phyloP scores from a whole-genome alignment of 2,329 filamentous ascomycete genomes.

The Phoma sp. region DNA sequence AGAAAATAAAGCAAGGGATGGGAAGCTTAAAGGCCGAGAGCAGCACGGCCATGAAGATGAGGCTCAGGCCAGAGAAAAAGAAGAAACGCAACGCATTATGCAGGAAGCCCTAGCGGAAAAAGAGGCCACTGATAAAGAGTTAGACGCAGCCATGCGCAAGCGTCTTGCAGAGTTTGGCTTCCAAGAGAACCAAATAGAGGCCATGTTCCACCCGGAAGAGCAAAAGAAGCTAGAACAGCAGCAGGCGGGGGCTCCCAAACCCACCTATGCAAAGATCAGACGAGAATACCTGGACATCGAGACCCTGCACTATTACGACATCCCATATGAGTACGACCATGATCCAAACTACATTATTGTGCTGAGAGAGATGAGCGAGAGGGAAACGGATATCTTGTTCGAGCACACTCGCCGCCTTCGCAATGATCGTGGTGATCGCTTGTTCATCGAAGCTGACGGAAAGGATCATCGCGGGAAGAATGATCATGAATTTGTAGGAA shows the following conservation, averaged over 20 bases:
- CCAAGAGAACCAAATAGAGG: not conserved
- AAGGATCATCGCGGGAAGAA: no score
- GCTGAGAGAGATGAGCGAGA: not conserved
- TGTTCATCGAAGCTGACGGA: not conserved
- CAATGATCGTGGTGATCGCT: not conserved
- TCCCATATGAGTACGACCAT: not conserved
- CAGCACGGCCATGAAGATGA: no score
- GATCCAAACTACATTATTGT: conserved; percentile 1
- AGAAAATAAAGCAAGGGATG: no score
- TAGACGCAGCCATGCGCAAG: not conserved
- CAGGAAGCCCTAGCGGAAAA: no score
- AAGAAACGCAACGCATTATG: no score
- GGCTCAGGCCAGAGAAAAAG: no score
- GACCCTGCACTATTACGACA: not conserved
- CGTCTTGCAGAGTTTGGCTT: not conserved
- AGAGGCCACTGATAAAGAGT: not conserved
- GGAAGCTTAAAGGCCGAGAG: no score
- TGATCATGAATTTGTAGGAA: not conserved
- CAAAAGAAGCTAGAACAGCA: not conserved
- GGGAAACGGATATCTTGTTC: not conserved
- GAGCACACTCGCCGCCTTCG: not conserved
- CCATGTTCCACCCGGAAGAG: not conserved
- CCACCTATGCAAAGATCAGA: not conserved
- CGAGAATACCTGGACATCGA: not conserved
- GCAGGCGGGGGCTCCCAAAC: not conserved